Percentiles rank a stretch among this genome's conserved stretches.
These are phyloP conservation scores for Moesziomyces globuligerus DNA, from an alignment of 1,284 basidiomycete genomes.

Conservation along the genomic window DNA sequence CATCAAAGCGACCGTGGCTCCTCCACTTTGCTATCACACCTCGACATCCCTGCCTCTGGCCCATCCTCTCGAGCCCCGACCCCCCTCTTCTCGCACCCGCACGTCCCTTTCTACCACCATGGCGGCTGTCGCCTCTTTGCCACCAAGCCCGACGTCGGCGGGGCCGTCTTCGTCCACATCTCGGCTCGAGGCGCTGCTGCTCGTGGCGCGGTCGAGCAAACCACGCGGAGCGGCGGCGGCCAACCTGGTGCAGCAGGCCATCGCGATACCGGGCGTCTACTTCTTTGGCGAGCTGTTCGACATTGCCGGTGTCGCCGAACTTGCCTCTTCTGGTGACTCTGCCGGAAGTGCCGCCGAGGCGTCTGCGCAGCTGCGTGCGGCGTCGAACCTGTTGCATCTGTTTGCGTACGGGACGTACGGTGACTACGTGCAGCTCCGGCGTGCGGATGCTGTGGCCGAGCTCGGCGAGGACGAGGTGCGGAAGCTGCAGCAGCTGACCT, in stretches of 20 bases:
- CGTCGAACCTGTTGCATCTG: constrained; percentile 75
- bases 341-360: not conserved
- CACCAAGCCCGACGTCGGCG: constrained; percentile 4
- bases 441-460: constrained; percentile 2
- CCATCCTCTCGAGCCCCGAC: not conserved
- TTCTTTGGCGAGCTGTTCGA: constrained; percentile 89
- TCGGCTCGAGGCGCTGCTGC: constrained; percentile 79
- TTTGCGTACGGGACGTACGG: constrained; percentile 88
- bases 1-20: not conserved
- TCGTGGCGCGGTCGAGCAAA: constrained; percentile 80
- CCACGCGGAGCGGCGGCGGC: constrained; percentile 90
- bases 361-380: constrained; percentile 44
- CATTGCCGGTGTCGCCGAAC: constrained; percentile 79
- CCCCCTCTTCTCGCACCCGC: not conserved
- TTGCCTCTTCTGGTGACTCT: constrained; percentile 9
- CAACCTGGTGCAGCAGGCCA: constrained; percentile 85
- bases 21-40: constrained; percentile 11
- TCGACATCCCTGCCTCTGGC: not conserved
- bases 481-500: constrained; percentile 90
- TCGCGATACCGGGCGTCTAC: constrained; percentile 85
- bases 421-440: constrained; percentile 69
- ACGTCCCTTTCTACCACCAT: constrained; percentile 6
- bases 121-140: constrained; percentile 24
- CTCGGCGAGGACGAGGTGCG: constrained; percentile 77
- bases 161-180: constrained; percentile 21